Evolutionary conservation across 768 basidiomycete genomes (phyloP).

Genomic region (Termitomyces sp.): DNA sequence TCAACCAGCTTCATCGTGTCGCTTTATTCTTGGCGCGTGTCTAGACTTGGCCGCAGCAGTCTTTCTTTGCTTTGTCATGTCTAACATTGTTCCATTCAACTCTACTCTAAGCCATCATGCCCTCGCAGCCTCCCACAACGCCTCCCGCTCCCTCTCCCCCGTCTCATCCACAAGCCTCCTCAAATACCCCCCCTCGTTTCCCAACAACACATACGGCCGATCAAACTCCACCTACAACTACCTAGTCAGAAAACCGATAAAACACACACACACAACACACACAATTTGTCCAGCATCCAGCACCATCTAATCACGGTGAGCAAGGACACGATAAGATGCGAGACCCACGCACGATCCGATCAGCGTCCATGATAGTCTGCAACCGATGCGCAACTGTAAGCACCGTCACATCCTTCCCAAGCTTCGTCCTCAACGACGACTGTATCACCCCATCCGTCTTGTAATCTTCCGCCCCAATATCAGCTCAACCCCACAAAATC

Average conservation of each 20-base stretch:
- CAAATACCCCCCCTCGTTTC: constrained; percentile 45
- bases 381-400: constrained; percentile 70
- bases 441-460: constrained; percentile 69
- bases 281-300: constrained; percentile 51
- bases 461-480: constrained; percentile 33
- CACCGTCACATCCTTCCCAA: constrained; percentile 55
- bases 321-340: background rate
- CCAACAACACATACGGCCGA: constrained; percentile 45
- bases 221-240: constrained; percentile 49
- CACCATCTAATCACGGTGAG: constrained; percentile 33
- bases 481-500: background rate
- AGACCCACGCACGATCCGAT: constrained; percentile 39
- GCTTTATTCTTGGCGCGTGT: background rate
- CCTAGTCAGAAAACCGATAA: background rate
- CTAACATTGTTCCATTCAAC: no score
- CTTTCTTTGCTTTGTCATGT: no score
- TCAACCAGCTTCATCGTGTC: background rate
- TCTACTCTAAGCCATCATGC: no score
- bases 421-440: constrained; percentile 59
- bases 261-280: constrained; percentile 9
- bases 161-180: constrained; percentile 56
- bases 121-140: constrained; percentile 41
- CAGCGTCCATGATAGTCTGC: constrained; percentile 65
- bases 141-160: constrained; percentile 38
- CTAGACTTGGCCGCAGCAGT: no score